phyloP scores from a whole-genome alignment of 2,329 filamentous ascomycete species.

The Beauveria varroae region DNA sequence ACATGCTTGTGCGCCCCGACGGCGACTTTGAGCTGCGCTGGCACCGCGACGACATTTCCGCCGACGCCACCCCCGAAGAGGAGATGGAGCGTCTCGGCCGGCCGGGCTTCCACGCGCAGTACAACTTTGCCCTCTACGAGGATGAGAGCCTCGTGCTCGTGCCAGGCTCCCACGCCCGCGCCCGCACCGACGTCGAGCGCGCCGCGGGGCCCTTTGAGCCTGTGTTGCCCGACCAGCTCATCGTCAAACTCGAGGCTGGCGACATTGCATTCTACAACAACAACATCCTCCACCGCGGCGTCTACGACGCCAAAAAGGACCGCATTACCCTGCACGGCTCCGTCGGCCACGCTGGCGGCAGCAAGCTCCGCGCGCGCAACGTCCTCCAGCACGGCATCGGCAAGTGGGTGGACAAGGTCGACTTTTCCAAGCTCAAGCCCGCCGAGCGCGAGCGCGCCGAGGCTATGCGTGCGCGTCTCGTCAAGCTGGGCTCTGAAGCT shows the following conservation, averaged over 20 bases:
- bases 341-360: conserved; percentile 53
- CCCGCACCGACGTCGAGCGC: conserved; percentile 63
- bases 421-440: conserved; percentile 43
- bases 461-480: conserved; percentile 55
- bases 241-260: conserved; percentile 61
- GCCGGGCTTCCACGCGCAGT: conserved; percentile 71
- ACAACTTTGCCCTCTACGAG: conserved; percentile 74
- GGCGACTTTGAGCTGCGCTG: conserved; percentile 67
- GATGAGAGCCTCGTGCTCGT: conserved; percentile 70
- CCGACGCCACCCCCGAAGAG: conserved; percentile 56
- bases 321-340: conserved; percentile 67
- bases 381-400: conserved; percentile 70
- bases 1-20: conserved; percentile 71
- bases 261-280: conserved; percentile 87
- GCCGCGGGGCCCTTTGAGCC: conserved; percentile 57
- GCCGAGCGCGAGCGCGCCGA: conserved; percentile 43
- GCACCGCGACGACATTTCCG: conserved; percentile 77
- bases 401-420: conserved; percentile 52
- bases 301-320: conserved; percentile 52
- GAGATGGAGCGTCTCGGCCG: conserved; percentile 54
- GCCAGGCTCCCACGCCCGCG: conserved; percentile 65
- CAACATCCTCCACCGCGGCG: conserved; percentile 73
- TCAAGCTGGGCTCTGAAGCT: conserved; percentile 53
- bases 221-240: conserved; percentile 53
- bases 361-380: conserved; percentile 55